These are phyloP conservation scores for Pseudogymnoascus sp. DNA, from an alignment of 2,329 filamentous ascomycete genomes.

Conservation along the genomic window DNA sequence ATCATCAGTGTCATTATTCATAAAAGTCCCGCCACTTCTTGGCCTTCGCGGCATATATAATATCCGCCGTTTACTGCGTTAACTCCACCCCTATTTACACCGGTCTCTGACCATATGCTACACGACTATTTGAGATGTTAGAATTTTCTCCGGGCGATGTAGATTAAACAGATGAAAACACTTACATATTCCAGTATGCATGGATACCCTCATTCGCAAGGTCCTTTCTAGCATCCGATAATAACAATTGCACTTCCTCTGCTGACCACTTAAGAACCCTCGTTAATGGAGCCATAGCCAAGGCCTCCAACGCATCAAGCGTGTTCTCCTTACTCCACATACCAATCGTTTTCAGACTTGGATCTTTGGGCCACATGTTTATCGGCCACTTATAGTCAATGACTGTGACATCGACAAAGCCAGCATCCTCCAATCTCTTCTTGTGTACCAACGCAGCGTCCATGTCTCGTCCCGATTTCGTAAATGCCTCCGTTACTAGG, in stretches of 20 bases:
- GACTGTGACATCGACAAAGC: conserved; percentile 29
- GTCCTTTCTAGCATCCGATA: conserved; percentile 28
- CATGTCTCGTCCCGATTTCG: conserved; percentile 26
- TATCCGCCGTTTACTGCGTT: too few species aligned
- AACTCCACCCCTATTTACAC: background rate
- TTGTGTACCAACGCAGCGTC: conserved; percentile 26
- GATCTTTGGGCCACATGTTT: conserved; percentile 43
- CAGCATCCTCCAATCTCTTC: conserved; percentile 15
- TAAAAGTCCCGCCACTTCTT: background rate
- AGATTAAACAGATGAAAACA: background rate
- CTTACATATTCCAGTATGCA: conserved; percentile 17
- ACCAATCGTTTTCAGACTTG: conserved; percentile 24
- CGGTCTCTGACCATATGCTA: background rate
- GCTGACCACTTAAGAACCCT: conserved; percentile 19
- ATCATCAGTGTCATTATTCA: background rate
- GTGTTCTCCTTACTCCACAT: conserved; percentile 20
- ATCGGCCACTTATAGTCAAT: conserved; percentile 41
- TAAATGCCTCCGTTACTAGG: conserved; percentile 27
- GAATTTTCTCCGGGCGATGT: background rate
- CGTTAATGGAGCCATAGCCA: conserved; percentile 22
- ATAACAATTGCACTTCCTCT: conserved; percentile 26
- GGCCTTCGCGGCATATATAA: background rate
- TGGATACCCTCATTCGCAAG: conserved; percentile 28
- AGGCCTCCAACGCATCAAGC: conserved; percentile 21
- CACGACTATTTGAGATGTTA: background rate